Base-by-base conservation (phyloP, 2,329 filamentous ascomycete genomes). In the Fusarium veterinarium region DNA sequence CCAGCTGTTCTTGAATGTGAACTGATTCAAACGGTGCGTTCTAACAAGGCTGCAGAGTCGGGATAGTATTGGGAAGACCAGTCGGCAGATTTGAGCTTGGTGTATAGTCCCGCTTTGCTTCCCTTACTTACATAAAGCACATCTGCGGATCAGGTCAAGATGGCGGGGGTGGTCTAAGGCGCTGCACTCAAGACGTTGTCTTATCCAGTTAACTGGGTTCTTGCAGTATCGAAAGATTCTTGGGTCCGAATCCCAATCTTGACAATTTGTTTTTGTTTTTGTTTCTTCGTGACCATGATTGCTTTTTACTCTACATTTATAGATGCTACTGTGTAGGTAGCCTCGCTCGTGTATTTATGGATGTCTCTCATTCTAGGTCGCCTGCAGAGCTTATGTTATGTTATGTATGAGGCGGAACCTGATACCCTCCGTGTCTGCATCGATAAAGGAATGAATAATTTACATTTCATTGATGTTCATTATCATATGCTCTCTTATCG, bases 181-280 rank as follows among this genome's bases (percentile, higher is more conserved):
- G 49, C 49, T 52, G 49, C 49, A 52, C 1, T 52, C 35, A 14
- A 41, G 51, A 41, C 25, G 7, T 10, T 40, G 35, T 55, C 35
- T 55, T 41, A n/a, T 31, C 25, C 35, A 6, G 25, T 55, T 41
- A 55, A 40, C 51, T 30, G 35, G 51, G 25, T 55, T 8, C 8
- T 38, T 41, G 35, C 51, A 31, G 51, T 41, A 41, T 55, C 51
- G 51, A 55, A 41, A 55, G 51, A 55, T 55, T 55, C 35, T 55
- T 55, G 35, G 51, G 51, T 55, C 30, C 25, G 35, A 55, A 41
- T 55, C 25, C 51, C 35, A 55, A 55, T 55, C 37, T 37, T 28
- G 55, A 57, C 30, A 28, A 16, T 14, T 8, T 1, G 3, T 11
- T 37, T 48, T n/a, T n/a, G n/a, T n/a, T n/a, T 28, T 38, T 8